Evolutionary conservation across 1,284 basidiomycete species (phyloP), one percentile per base, ranked within the genome.

Genomic region (Mycocalia duriaeana): DNA sequence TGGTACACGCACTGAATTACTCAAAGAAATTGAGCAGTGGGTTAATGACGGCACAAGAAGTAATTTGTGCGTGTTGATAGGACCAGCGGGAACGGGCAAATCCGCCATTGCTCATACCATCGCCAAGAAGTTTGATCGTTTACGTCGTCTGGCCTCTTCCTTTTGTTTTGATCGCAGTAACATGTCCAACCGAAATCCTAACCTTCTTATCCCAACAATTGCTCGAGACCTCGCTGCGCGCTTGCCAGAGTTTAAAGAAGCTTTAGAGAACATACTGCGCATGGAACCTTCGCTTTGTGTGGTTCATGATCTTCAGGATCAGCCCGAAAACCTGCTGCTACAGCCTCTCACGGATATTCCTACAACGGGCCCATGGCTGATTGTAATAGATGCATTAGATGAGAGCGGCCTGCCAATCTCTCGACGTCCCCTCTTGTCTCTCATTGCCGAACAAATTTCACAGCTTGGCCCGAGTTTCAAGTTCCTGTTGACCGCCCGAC

Each of bases 381-480:
- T 69, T 18, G 50, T 65, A 24, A 57, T 66, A 24, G 62, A 65
- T 46, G 64, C 58, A 4, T 47, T 67, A 38, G 65, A 64, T 42
- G 60, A 65, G 24, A 60, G 62, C 19, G 64, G 64, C 0, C 24
- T 56, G 28, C 49, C 50, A 7, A 51, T 53, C 0, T 50, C 40
- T 5, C 53, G 56, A 4, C 42, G 50, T 3, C 18, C 11, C 6
- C 25, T 66, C 3, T 24, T 62, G 11, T 24, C 44, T 3, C 24
- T 57, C 7, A 36, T 49, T 11, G 23, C 44, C 18, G 5, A 41
- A 19, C 46, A 52, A 5, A 25, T 54, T 6, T n/a, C 26, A 13
- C 44, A 52, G 14, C 54, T 66, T 18, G 61, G 60, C 5, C 16
- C n/a, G 8, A 57, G 56, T 23, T 57, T 63, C 47, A 52, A 57